Evolutionary conservation across 2,329 filamentous ascomycete genomes (phyloP).

Genomic region (Hymenoscyphus fructigenus): DNA sequence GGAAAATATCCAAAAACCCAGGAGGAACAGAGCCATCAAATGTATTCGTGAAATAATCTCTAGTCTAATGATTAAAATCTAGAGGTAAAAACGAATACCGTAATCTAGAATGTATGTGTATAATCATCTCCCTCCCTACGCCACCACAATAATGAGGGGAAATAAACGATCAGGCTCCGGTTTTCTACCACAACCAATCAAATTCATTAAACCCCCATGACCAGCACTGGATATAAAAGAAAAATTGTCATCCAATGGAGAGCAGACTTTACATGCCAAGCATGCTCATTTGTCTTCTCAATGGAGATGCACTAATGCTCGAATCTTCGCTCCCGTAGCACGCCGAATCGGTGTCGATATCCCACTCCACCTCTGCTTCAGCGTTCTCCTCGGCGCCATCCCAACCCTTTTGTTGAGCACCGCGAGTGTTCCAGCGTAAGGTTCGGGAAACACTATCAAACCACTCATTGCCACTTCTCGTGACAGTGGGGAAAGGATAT

Average conservation of each 20-base stretch:
- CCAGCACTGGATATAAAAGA: not conserved
- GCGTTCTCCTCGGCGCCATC: conserved; percentile 46
- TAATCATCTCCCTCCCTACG: not conserved
- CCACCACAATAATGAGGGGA: not conserved
- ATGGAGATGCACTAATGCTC: conserved; percentile 64
- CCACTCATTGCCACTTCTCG: conserved; percentile 88
- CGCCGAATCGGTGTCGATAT: conserved; percentile 87
- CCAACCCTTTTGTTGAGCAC: conserved; percentile 88
- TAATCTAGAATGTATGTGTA: not conserved
- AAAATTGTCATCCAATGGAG: not conserved
- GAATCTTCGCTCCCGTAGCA: conserved; percentile 73
- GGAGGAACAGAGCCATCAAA: not conserved
- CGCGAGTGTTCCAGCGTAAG: conserved; percentile 90
- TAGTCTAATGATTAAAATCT: not conserved
- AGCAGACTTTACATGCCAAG: conserved; percentile 53
- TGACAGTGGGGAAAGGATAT: conserved; percentile 96
- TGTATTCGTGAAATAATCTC: not conserved
- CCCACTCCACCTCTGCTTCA: conserved; percentile 68
- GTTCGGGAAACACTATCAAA: conserved; percentile 93
- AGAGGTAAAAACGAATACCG: not conserved
- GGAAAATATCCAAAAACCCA: not conserved
- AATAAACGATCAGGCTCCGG: not conserved
- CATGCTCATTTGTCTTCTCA: conserved; percentile 72
- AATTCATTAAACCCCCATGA: not conserved
- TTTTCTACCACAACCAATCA: conserved; percentile 1